Percentiles rank a stretch among this genome's conserved stretches.
Conservation (phyloP, 352 stramenopile species). For the Globisporangium solare region DNA sequence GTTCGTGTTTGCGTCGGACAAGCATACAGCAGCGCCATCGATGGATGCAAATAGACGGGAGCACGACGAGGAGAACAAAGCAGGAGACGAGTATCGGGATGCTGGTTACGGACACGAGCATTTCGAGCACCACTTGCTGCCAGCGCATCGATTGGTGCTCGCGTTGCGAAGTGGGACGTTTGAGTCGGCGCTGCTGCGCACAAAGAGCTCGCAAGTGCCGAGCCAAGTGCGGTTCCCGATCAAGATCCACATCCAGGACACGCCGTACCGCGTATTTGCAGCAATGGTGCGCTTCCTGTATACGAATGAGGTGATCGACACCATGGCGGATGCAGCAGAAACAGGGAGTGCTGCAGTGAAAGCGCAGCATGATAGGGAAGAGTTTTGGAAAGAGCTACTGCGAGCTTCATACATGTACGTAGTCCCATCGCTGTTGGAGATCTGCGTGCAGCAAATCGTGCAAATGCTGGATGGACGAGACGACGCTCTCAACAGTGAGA, state of each 20-base stretch:
- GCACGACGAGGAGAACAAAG: conserved; percentile 5
- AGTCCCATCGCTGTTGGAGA: conserved; percentile 58
- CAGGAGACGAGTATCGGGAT: not conserved
- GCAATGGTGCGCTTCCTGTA: conserved; percentile 71
- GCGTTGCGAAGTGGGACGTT: conserved; percentile 75
- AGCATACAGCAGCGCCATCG: not conserved
- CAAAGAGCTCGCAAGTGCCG: conserved; percentile 63
- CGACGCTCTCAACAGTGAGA: not conserved
- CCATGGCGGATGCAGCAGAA: not conserved
- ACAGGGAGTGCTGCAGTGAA: conserved; percentile 8
- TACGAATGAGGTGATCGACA: conserved; percentile 47
- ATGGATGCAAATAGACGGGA: too few species aligned
- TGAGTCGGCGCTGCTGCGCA: conserved; percentile 45
- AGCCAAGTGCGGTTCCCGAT: conserved; percentile 72
- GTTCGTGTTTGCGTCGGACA: conserved; percentile 63
- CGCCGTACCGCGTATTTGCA: conserved; percentile 67
- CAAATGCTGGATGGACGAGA: conserved; percentile 16
- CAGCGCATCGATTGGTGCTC: conserved; percentile 72
- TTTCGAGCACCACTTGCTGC: conserved; percentile 43
- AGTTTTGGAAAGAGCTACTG: conserved; percentile 68
- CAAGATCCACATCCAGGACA: conserved; percentile 81
- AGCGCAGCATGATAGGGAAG: conserved; percentile 9
- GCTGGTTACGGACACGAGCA: not conserved
- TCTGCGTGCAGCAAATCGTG: conserved; percentile 49
- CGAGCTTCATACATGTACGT: conserved; percentile 69